Conservation (phyloP, 2,329 filamentous ascomycete genomes). For the Aureobasidium sp. region DNA sequence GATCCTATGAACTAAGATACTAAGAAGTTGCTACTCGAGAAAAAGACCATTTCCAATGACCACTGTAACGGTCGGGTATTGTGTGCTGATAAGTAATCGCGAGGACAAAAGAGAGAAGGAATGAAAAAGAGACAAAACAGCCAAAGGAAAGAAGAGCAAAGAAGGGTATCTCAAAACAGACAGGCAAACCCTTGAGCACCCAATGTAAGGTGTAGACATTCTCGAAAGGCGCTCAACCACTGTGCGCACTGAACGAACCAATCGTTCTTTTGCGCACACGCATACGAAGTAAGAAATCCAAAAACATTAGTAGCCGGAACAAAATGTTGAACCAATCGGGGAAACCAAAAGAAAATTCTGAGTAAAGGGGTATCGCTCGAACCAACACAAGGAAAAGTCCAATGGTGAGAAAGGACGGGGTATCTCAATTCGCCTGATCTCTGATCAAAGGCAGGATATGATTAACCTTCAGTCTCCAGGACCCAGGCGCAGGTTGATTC, state of each 20-base stretch:
- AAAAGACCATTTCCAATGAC: neutral
- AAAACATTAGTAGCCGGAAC: slow-evolving; percentile 3
- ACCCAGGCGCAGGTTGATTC: slow-evolving; percentile 13
- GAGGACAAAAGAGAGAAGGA: neutral
- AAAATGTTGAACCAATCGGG: neutral
- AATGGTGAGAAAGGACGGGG: slow-evolving; percentile 9
- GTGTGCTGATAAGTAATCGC: neutral
- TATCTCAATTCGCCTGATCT: slow-evolving; percentile 14
- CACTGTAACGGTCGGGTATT: slow-evolving; percentile 8
- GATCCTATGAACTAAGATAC: neutral
- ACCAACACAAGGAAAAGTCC: slow-evolving; percentile 16
- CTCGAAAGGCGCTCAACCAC: neutral
- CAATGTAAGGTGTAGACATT: neutral
- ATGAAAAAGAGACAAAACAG: neutral
- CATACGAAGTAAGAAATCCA: neutral
- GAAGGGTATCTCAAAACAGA: slow-evolving; percentile 15
- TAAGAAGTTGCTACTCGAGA: neutral
- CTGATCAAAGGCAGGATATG: slow-evolving; percentile 12
- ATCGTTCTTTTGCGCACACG: neutral
- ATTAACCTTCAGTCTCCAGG: slow-evolving; percentile 15
- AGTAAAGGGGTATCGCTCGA: slow-evolving; percentile 1
- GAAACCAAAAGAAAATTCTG: neutral
- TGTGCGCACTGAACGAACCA: neutral
- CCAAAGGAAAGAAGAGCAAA: slow-evolving; percentile 1
- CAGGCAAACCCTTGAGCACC: slow-evolving; percentile 1